phyloP scores from a whole-genome alignment of 805 yeast genomes.

The Diddensiella transvaalensis region DNA sequence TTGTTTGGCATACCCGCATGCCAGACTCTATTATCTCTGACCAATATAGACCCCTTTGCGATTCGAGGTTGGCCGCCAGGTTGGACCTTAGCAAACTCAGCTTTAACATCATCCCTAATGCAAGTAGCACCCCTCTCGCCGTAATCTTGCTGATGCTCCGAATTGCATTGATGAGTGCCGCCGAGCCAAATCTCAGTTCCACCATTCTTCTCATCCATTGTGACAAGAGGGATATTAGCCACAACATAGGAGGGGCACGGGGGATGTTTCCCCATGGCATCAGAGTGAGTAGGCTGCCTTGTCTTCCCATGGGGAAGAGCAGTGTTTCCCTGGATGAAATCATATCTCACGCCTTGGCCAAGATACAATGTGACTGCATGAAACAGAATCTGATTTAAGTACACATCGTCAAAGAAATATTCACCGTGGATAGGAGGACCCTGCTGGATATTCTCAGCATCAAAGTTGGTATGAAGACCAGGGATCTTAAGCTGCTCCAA shows the following conservation, averaged over 20 bases:
- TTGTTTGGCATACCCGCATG: constrained; percentile 23
- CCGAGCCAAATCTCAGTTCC: constrained; percentile 24
- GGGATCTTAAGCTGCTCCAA: constrained; percentile 1
- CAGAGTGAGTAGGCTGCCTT: constrained; percentile 20
- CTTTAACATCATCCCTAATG: constrained; percentile 11
- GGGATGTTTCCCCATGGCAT: constrained; percentile 7
- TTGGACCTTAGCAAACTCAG: constrained; percentile 7
- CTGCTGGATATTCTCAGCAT: constrained; percentile 20
- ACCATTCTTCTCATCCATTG: constrained; percentile 16
- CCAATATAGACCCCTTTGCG: constrained; percentile 17
- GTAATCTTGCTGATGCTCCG: constrained; percentile 9
- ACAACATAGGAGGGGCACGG: constrained; percentile 12
- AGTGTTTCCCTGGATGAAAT: constrained; percentile 14
- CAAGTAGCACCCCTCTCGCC: constrained; percentile 5
- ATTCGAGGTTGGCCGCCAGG: constrained; percentile 21
- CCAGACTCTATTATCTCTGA: constrained; percentile 20
- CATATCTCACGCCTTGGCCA: constrained; percentile 17
- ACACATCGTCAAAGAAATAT: constrained; percentile 13
- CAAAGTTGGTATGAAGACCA: constrained; percentile 13
- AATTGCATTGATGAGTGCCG: constrained; percentile 16
- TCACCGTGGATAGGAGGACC: constrained; percentile 17
- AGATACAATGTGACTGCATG: constrained; percentile 13
- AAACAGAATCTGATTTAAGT: constrained; percentile 14
- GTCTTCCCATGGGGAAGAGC: constrained; percentile 9
- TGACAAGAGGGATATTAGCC: constrained; percentile 19